A percentile compares a stretch with the other conserved stretches of the same genome.
Evolutionary conservation across 2,329 filamentous ascomycete species (phyloP).

Genomic region (Sarocladiaceae sp.): DNA sequence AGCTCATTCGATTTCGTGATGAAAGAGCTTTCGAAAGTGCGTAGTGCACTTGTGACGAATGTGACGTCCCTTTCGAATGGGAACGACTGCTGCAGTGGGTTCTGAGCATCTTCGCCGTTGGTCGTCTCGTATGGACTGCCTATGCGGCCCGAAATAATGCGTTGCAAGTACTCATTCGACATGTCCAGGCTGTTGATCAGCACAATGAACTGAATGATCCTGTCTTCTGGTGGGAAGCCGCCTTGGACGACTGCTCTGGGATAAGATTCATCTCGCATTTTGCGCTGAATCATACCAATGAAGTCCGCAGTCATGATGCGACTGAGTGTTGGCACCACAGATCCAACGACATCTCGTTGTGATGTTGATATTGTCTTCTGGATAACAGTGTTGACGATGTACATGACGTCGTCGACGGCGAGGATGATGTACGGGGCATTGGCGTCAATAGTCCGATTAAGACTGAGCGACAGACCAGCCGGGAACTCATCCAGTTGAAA

Average conservation of each 20-base stretch:
- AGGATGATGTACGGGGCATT: constrained; percentile 90
- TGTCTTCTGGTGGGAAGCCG: constrained; percentile 80
- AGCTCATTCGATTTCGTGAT: constrained; percentile 75
- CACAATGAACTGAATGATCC: constrained; percentile 83
- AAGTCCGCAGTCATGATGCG: constrained; percentile 85
- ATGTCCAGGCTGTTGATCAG: constrained; percentile 95
- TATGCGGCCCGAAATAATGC: constrained; percentile 73
- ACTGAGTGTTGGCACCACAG: constrained; percentile 72
- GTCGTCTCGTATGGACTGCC: constrained; percentile 34
- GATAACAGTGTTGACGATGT: constrained; percentile 90
- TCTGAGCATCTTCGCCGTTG: constrained; percentile 26
- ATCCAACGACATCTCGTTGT: constrained; percentile 72
- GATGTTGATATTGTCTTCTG: constrained; percentile 83
- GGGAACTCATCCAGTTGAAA: constrained; percentile 95
- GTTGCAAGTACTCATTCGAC: constrained; percentile 82
- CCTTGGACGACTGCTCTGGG: constrained; percentile 76
- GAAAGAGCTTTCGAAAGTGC: constrained; percentile 67
- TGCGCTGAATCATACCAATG: constrained; percentile 93
- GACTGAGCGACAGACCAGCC: constrained; percentile 70
- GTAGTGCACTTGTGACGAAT: constrained; percentile 65
- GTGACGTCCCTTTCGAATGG: constrained; percentile 73
- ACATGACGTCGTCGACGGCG: constrained; percentile 98
- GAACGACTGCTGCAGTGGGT: constrained; percentile 61
- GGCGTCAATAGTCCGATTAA: constrained; percentile 65
- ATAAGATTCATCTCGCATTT: constrained; percentile 95